These are phyloP conservation scores for Cryptosporidium parvum DNA, from an alignment of 169 alveolate species.

Conservation along the genomic window DNA sequence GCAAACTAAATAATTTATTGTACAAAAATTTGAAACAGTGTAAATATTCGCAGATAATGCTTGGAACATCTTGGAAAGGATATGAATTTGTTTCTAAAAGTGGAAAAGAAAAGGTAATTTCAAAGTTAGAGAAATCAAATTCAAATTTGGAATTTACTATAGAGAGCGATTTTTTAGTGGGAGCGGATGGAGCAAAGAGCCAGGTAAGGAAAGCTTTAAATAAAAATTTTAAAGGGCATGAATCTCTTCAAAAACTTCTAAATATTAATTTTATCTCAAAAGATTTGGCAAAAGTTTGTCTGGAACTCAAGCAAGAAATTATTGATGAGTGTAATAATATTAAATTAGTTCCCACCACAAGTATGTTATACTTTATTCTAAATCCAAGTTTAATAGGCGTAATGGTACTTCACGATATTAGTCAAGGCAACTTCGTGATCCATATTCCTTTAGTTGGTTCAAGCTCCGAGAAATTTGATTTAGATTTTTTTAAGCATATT, in stretches of 20 bases:
- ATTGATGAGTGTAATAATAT: not conserved
- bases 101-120: conserved; percentile 20
- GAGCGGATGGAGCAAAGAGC: conserved; percentile 82
- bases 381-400: conserved; percentile 84
- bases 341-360: conserved; percentile 76
- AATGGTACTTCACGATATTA: conserved; percentile 89
- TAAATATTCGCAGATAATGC: not conserved
- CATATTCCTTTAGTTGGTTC: conserved; percentile 89
- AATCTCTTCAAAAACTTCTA: conserved; percentile 84
- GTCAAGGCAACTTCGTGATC: conserved; percentile 90
- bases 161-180: conserved; percentile 82
- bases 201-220: conserved; percentile 42
- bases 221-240: conserved; percentile 77
- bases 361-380: conserved; percentile 90
- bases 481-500: conserved; percentile 75
- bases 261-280: conserved; percentile 88
- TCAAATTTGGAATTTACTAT: conserved; percentile 80
- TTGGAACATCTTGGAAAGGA: conserved; percentile 8
- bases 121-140: conserved; percentile 44
- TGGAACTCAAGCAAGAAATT: conserved; percentile 19
- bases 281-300: conserved; percentile 81
- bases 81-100: not conserved
- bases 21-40: not conserved
- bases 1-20: conserved; percentile 1
- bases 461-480: conserved; percentile 78